Conservation (phyloP, 768 basidiomycete genomes). For the Mycena galopus region DNA sequence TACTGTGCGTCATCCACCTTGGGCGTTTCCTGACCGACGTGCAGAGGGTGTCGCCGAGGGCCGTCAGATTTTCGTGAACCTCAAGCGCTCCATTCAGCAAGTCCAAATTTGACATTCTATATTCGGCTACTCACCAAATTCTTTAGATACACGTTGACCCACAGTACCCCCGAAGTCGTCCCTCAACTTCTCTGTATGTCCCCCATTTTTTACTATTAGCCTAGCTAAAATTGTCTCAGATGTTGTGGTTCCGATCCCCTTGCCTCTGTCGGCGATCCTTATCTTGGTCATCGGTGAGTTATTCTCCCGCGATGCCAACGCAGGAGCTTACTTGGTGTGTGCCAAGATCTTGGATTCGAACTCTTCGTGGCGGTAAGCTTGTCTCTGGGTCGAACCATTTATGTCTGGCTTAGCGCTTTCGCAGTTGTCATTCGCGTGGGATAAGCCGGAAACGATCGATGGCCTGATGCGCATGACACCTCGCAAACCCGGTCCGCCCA, state of each 20-base stretch:
- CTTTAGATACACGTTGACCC: slow-evolving; percentile 70
- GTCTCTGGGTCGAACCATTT: not conserved
- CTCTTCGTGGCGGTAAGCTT: slow-evolving; percentile 72
- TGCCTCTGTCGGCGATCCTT: slow-evolving; percentile 76
- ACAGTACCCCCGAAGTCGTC: slow-evolving; percentile 78
- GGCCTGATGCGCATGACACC: slow-evolving; percentile 77
- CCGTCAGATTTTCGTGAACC: slow-evolving; percentile 76
- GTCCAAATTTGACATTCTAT: slow-evolving; percentile 24
- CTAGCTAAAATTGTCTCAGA: slow-evolving; percentile 45
- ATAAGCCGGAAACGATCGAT: slow-evolving; percentile 73
- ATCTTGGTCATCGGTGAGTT: slow-evolving; percentile 76
- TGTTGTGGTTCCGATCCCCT: slow-evolving; percentile 76
- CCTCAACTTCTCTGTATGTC: slow-evolving; percentile 75
- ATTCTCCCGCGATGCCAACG: not conserved
- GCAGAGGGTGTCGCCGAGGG: slow-evolving; percentile 77
- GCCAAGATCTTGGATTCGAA: slow-evolving; percentile 77
- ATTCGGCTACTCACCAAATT: not conserved
- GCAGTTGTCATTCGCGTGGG: slow-evolving; percentile 80
- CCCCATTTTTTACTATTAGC: not conserved
- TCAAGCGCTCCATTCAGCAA: slow-evolving; percentile 79
- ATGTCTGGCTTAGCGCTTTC: not conserved
- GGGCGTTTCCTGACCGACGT: not conserved
- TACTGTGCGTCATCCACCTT: slow-evolving; percentile 30
- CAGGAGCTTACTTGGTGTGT: not conserved
- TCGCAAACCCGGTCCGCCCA: slow-evolving; percentile 69